Evolutionary conservation across 2,329 filamentous ascomycete genomes (phyloP).

Genomic region (Penicillium paneum): DNA sequence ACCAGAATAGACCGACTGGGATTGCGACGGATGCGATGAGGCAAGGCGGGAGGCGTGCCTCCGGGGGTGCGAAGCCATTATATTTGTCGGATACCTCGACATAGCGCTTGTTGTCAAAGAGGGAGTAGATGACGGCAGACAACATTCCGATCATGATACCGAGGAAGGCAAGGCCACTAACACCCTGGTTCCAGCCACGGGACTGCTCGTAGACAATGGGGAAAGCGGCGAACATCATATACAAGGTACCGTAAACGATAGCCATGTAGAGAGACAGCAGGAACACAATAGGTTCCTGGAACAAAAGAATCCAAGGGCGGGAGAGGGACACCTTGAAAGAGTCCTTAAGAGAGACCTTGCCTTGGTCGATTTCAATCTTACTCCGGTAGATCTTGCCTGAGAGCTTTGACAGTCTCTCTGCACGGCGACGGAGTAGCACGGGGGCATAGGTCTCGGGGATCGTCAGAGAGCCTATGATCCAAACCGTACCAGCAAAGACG

Average conservation of each 20-base stretch:
- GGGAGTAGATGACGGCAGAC: slow-evolving; percentile 21
- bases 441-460: slow-evolving; percentile 33
- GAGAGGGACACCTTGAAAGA: slow-evolving; percentile 27
- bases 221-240: slow-evolving; percentile 33
- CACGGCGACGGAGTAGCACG: slow-evolving; percentile 29
- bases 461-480: slow-evolving; percentile 24
- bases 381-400: slow-evolving; percentile 26
- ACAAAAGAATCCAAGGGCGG: slow-evolving; percentile 30
- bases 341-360: slow-evolving; percentile 17
- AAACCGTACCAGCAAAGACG: slow-evolving; percentile 28
- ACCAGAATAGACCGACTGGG: slow-evolving; percentile 32
- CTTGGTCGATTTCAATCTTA: slow-evolving; percentile 28
- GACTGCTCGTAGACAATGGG: slow-evolving; percentile 30
- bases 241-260: slow-evolving; percentile 30
- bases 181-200: slow-evolving; percentile 31
- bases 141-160: slow-evolving; percentile 35
- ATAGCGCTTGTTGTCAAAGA: slow-evolving; percentile 30
- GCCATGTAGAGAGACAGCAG: slow-evolving; percentile 32
- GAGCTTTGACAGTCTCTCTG: slow-evolving; percentile 23
- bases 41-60: slow-evolving; percentile 27
- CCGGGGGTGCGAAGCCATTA: slow-evolving; percentile 25
- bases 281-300: slow-evolving; percentile 32
- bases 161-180: slow-evolving; percentile 28
- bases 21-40: slow-evolving; percentile 28
- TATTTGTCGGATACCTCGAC: slow-evolving; percentile 16